phyloP scores from a whole-genome alignment of 495 filamentous ascomycete genomes.

The Amniculicola lignicola region DNA sequence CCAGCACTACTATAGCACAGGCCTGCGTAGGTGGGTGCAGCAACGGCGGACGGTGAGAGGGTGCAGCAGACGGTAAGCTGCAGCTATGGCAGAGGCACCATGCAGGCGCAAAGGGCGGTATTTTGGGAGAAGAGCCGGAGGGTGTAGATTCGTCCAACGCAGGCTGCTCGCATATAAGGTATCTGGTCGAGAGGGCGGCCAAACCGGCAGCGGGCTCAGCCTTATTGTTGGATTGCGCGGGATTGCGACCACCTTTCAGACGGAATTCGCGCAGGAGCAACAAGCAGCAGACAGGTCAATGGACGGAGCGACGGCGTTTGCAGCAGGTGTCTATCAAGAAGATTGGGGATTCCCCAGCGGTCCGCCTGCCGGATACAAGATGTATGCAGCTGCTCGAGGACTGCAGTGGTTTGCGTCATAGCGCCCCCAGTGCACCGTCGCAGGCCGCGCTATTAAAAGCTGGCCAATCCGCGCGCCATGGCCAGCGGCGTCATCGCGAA shows the following conservation, averaged over 20 bases:
- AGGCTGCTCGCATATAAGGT: background rate
- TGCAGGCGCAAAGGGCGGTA: constrained; percentile 9
- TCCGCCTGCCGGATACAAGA: no score
- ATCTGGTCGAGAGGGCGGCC: constrained; percentile 5
- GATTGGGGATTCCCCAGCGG: no score
- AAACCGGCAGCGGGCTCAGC: constrained; percentile 11
- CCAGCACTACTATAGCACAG: constrained; percentile 7
- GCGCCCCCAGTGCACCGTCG: background rate
- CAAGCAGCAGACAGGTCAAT: no score
- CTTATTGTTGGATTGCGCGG: no score
- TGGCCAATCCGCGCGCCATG: no score
- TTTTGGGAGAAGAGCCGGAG: background rate
- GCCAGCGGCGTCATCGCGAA: background rate
- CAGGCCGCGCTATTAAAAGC: background rate
- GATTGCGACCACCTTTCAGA: no score
- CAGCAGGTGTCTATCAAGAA: no score
- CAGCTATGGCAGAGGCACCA: constrained; percentile 7
- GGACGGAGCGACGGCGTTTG: no score
- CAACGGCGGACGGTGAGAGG: background rate
- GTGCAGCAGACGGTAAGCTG: background rate
- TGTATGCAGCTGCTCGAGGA: no score
- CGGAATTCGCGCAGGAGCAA: constrained; percentile 1
- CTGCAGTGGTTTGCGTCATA: background rate
- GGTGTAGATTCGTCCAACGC: constrained; percentile 3
- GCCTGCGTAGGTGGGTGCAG: background rate